Evolutionary conservation across 2,329 filamentous ascomycete genomes (phyloP), one percentile per base, ranked within the genome.

Genomic region (Decorospora gaudefroyi): DNA sequence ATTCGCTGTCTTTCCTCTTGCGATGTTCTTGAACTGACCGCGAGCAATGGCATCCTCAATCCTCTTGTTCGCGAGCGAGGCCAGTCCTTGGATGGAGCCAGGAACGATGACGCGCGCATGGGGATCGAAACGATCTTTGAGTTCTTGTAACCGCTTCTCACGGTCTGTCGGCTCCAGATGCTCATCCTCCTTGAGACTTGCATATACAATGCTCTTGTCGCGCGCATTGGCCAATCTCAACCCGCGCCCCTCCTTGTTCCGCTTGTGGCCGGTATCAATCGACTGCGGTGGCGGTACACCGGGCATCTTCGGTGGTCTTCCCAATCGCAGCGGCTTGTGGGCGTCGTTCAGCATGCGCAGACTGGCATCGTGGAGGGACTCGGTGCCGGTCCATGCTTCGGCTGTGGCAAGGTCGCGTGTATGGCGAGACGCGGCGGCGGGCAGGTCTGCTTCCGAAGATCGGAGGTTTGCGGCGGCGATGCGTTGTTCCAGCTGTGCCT

Each of bases 11-110:
- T 91, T 80, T 18, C 65, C 6, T 83, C 62, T 57, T 4, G 62
- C 84, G 9, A 99, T 86, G 57, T 95, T 86, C 65, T 82, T 82
- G 73, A 99, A 97, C 65, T 96, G 88, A 0, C 93, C 93, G 21
- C 90, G 78, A 1, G 90, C 87, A 61, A 97, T 96, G 4, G 93
- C 93, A 64, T 96, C 86, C 68, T 96, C 92, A 48, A 99, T 97
- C 15, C 86, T 77, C 71, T 96, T 86, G 66, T 97, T 96, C 1
- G 93, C 93, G 36, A 97, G 72, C 0, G 87, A 87, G 3, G 86
- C 81, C 10, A 99, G 75, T 0, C 91, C 93, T 22, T 86, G 81
- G 1, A 97, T 74, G 0, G 88, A 84, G 42, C 84, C 86, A 1
- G 91, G 89, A 70, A 95, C 81, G 71, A 95, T 81, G 0, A 83